These are phyloP conservation scores for Xanthoconium purpureum DNA, from an alignment of 768 basidiomycete species.

Conservation along the genomic window DNA sequence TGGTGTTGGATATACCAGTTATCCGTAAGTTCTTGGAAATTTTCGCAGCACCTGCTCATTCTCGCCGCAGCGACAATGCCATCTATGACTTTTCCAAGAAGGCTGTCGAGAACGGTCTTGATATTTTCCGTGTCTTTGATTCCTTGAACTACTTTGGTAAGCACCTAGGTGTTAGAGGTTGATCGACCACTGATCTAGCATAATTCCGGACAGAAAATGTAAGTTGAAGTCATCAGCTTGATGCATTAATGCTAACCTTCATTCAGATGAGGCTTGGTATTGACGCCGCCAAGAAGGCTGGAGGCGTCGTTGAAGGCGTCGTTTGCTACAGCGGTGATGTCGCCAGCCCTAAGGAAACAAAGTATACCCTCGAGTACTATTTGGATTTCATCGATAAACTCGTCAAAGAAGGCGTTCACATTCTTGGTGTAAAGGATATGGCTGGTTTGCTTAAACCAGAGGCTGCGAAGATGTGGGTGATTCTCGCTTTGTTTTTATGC, in stretches of 20 bases:
- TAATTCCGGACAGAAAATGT: slow-evolving; percentile 60
- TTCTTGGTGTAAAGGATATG: slow-evolving; percentile 99
- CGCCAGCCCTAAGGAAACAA: slow-evolving; percentile 89
- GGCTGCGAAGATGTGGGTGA: slow-evolving; percentile 79
- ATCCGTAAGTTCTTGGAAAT: slow-evolving; percentile 62
- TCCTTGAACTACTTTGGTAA: slow-evolving; percentile 96
- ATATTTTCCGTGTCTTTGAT: slow-evolving; percentile 99
- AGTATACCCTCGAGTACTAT: slow-evolving; percentile 98
- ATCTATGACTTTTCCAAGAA: slow-evolving; percentile 99
- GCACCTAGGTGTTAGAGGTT: slow-evolving; percentile 21
- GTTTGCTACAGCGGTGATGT: slow-evolving; percentile 99
- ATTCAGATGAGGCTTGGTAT: slow-evolving; percentile 93
- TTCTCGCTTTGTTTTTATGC: neutral
- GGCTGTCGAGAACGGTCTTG: slow-evolving; percentile 98
- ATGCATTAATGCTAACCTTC: slow-evolving; percentile 12
- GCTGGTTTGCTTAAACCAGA: slow-evolving; percentile 94
- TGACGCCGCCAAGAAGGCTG: slow-evolving; percentile 99
- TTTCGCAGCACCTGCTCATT: slow-evolving; percentile 6
- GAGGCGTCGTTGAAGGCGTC: slow-evolving; percentile 95
- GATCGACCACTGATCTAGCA: slow-evolving; percentile 1
- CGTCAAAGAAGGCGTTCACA: slow-evolving; percentile 92
- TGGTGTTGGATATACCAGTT: slow-evolving; percentile 97
- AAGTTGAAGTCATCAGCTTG: slow-evolving; percentile 18
- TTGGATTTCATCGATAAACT: slow-evolving; percentile 93
- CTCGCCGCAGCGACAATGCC: slow-evolving; percentile 74